A percentile compares a stretch with the other conserved stretches of the same genome.
These are phyloP conservation scores for Mariannaea elegans DNA, from an alignment of 2,329 filamentous ascomycete species.

Conservation along the genomic window DNA sequence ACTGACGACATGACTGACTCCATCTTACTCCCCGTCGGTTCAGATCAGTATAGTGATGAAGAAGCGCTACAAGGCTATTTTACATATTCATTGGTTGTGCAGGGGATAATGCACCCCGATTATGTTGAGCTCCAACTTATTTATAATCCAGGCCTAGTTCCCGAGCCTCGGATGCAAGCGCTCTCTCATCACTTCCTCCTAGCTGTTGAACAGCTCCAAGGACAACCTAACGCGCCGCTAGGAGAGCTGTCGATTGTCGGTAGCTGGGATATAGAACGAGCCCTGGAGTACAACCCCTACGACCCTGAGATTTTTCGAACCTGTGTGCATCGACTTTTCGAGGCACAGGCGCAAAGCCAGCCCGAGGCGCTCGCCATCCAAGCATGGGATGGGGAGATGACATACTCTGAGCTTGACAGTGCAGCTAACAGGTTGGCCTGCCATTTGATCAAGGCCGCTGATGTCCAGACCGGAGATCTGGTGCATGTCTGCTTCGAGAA, in stretches of 20 bases:
- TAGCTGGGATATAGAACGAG: background rate
- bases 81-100: constrained; percentile 36
- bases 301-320: background rate
- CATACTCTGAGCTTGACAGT: constrained; percentile 27
- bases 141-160: constrained; percentile 10
- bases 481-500: constrained; percentile 17
- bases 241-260: background rate
- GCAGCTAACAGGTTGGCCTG: constrained; percentile 12
- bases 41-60: constrained; percentile 8
- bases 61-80: too few relatives aligned
- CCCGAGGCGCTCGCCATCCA: constrained; percentile 14
- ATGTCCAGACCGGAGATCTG: constrained; percentile 12
- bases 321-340: constrained; percentile 35
- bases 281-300: background rate
- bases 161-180: background rate
- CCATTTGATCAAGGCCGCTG: constrained; percentile 9
- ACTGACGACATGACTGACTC: background rate
- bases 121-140: constrained; percentile 29
- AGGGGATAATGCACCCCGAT: background rate
- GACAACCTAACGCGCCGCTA: background rate
- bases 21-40: background rate
- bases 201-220: background rate
- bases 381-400: constrained; percentile 41
- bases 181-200: background rate
- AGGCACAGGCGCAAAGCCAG: constrained; percentile 2